Evolutionary conservation across 805 yeast species (phyloP), one percentile per base, ranked within the genome.

Genomic region (Kregervanrija pseudodelftensis): DNA sequence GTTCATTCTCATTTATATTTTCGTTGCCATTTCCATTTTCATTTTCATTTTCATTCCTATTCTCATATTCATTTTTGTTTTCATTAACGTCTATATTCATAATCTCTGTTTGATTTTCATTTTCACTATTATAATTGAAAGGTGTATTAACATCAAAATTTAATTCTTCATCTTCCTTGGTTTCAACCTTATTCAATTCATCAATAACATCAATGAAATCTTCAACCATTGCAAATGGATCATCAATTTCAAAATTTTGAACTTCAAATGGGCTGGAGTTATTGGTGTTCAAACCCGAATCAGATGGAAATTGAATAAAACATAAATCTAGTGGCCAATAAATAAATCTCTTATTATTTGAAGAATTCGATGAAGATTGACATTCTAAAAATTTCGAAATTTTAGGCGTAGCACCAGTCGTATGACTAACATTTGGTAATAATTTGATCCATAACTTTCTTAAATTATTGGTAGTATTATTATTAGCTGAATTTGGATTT

Each of bases 261-360:
- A 35, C 42, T 11, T 45, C 44, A 11, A 30, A 14, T 22, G 30
- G 37, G 2, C 34, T 30, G 14, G 22, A 10, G 4, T 45, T 39
- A 17, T 13, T 14, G 5, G 9, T 11, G n/a, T 30, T 16, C 15
- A 33, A 22, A 68, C 39, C 45, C 1, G 47, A 22, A 33, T 53
- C 60, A 1, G 51, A 44, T 2, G 61, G 76, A 44, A 71, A 65
- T 55, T 85, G 93, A 4, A 77, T 66, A 45, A 76, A 67, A 54
- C 90, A 82, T 15, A 85, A 63, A 39, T 74, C 76, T 54, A 82
- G 63, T 0, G 95, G 95, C 95, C 95, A 85, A 37, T 78, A 61
- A 2, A 85, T 74, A 44, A 69, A 77, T 54, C 80, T 80, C 28
- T 68, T 69, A 51, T 72, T 76, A 1, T 56, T 51, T 8, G 46